These are phyloP conservation scores for Zymoseptoria brevis DNA, from an alignment of 2,329 filamentous ascomycete species.

Conservation along the genomic window DNA sequence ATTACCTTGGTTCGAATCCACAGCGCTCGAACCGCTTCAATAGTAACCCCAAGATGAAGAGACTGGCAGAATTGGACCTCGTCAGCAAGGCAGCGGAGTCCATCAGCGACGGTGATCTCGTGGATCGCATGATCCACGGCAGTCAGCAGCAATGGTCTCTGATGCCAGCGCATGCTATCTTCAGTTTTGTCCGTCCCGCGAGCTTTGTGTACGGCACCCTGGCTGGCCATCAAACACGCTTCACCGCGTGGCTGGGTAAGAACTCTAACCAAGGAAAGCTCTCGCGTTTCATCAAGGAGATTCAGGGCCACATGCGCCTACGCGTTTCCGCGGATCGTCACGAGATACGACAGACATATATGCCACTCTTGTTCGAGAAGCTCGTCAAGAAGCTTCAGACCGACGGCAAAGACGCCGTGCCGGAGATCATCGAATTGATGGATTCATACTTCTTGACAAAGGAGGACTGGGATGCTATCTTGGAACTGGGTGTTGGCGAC, in stretches of 20 bases:
- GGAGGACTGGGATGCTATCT: slow-evolving; percentile 88
- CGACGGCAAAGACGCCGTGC: slow-evolving; percentile 75
- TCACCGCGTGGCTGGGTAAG: slow-evolving; percentile 90
- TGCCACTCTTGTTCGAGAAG: slow-evolving; percentile 79
- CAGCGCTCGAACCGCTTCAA: slow-evolving; percentile 54
- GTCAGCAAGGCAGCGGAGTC: slow-evolving; percentile 84
- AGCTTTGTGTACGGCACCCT: slow-evolving; percentile 79
- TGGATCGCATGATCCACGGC: slow-evolving; percentile 97
- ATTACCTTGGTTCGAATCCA: slow-evolving; percentile 82
- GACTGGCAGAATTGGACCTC: slow-evolving; percentile 76
- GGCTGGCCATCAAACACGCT: slow-evolving; percentile 56
- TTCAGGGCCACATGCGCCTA: slow-evolving; percentile 94
- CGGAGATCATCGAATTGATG: slow-evolving; percentile 86
- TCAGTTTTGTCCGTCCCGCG: slow-evolving; percentile 86
- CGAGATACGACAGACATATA: slow-evolving; percentile 88
- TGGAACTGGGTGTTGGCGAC: slow-evolving; percentile 81
- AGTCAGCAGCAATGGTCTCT: slow-evolving; percentile 97
- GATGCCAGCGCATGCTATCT: slow-evolving; percentile 93
- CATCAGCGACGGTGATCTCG: slow-evolving; percentile 92
- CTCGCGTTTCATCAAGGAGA: slow-evolving; percentile 76
- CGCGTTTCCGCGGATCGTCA: slow-evolving; percentile 83
- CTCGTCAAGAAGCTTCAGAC: slow-evolving; percentile 64
- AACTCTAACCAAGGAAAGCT: slow-evolving; percentile 78
- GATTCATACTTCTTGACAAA: slow-evolving; percentile 92
- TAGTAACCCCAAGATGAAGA: slow-evolving; percentile 54